Conservation (phyloP, 768 basidiomycete species). For the Sarcodon aspratus region DNA sequence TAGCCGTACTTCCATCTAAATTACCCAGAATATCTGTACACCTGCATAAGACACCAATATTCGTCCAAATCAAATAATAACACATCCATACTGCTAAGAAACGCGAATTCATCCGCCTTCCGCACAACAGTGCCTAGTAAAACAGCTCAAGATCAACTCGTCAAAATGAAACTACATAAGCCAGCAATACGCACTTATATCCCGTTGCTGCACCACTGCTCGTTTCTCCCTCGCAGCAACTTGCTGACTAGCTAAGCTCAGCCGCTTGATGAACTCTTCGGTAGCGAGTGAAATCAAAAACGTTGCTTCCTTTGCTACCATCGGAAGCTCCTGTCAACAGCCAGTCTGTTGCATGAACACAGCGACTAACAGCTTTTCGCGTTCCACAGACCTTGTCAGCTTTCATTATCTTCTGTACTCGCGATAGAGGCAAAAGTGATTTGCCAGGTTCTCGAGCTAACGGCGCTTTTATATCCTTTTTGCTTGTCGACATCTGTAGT, state of each 20-base stretch:
- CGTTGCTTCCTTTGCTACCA: slow-evolving; percentile 65
- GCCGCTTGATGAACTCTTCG: slow-evolving; percentile 76
- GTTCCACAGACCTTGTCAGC: slow-evolving; percentile 57
- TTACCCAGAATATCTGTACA: slow-evolving; percentile 39
- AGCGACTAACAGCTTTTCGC: neutral
- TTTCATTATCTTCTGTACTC: slow-evolving; percentile 78
- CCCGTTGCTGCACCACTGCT: slow-evolving; percentile 65
- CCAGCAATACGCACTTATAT: slow-evolving; percentile 47
- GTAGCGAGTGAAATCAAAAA: slow-evolving; percentile 76
- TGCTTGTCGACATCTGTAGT: too few relatives aligned
- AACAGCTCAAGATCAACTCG: neutral
- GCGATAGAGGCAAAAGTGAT: slow-evolving; percentile 60
- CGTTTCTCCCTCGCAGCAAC: slow-evolving; percentile 64
- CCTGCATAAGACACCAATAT: slow-evolving; percentile 26
- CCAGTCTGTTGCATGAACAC: neutral
- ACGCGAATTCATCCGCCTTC: slow-evolving; percentile 64
- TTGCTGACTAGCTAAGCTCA: slow-evolving; percentile 60
- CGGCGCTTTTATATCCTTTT: too few relatives aligned
- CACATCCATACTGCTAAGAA: slow-evolving; percentile 54
- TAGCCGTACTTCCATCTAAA: slow-evolving; percentile 35
- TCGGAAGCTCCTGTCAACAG: slow-evolving; percentile 60
- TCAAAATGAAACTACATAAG: neutral
- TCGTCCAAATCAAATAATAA: neutral
- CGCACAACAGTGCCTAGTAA: slow-evolving; percentile 48
- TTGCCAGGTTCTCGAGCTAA: slow-evolving; percentile 41